phyloP scores from a whole-genome alignment of 2,329 filamentous ascomycete species.

The Grosmannia serpens region DNA sequence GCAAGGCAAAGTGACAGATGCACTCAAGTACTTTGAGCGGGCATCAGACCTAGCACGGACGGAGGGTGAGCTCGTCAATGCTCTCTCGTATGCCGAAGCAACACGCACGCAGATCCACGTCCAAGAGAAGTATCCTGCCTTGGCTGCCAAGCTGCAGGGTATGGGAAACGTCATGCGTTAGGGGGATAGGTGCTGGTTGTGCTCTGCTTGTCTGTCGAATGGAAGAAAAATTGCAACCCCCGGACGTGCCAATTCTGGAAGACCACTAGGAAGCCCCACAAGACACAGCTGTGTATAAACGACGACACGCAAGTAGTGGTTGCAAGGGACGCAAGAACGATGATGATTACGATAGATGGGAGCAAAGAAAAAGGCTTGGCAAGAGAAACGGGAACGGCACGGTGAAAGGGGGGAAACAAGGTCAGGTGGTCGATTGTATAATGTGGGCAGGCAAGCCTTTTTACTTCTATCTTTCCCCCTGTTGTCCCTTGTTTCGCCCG shows the following conservation, averaged over 20 bases:
- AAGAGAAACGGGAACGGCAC: background rate
- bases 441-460: background rate
- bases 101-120: conserved; percentile 92
- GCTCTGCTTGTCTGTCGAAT: background rate
- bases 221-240: background rate
- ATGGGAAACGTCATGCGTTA: conserved; percentile 27
- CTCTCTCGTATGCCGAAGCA: conserved; percentile 91
- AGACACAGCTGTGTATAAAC: background rate
- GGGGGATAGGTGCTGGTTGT: background rate
- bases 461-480: background rate
- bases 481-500: background rate
- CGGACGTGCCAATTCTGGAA: background rate
- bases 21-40: conserved; percentile 92
- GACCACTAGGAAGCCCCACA: background rate
- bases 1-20: conserved; percentile 92
- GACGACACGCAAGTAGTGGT: background rate
- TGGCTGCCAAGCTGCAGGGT: conserved; percentile 58
- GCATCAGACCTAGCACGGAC: conserved; percentile 90
- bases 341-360: background rate
- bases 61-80: conserved; percentile 91
- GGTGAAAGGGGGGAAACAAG: background rate
- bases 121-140: conserved; percentile 73
- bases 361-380: background rate
- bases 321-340: background rate
- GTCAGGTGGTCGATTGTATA: background rate